Conservation (phyloP, 805 yeast species). For the Metschnikowia amazonensis region DNA sequence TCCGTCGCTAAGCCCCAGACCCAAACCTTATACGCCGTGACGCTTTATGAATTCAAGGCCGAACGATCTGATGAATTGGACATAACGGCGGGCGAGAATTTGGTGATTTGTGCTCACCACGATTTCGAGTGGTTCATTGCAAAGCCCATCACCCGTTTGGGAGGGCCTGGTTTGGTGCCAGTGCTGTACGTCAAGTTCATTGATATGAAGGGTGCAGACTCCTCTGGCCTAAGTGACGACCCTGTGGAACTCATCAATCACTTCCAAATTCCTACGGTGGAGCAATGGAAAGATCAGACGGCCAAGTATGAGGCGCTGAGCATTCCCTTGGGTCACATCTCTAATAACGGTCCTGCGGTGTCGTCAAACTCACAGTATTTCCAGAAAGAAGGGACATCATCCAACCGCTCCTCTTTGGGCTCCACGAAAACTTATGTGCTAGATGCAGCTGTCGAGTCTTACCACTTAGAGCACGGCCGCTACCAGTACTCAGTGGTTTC, state of each 20-base stretch:
- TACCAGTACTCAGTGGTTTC: constrained; percentile 83
- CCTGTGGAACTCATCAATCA: constrained; percentile 49
- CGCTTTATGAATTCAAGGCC: constrained; percentile 82
- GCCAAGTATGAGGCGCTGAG: constrained; percentile 91
- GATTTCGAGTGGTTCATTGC: constrained; percentile 98
- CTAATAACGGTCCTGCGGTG: constrained; percentile 27
- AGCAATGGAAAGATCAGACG: constrained; percentile 89
- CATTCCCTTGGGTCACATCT: constrained; percentile 59
- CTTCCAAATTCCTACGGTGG: constrained; percentile 84
- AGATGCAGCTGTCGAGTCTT: constrained; percentile 75
- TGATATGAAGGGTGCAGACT: constrained; percentile 54
- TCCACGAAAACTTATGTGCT: constrained; percentile 37
- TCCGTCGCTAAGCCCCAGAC: constrained; percentile 21
- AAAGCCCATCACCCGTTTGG: constrained; percentile 88
- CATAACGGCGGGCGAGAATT: constrained; percentile 79
- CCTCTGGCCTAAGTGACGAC: constrained; percentile 40
- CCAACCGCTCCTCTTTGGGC: constrained; percentile 31
- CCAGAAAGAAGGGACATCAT: constrained; percentile 20
- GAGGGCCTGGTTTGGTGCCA: constrained; percentile 97
- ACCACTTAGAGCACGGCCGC: constrained; percentile 76
- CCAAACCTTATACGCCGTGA: constrained; percentile 73
- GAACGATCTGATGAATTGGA: constrained; percentile 81
- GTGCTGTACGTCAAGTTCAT: constrained; percentile 83
- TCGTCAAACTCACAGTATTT: constrained; percentile 39
- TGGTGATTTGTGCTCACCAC: constrained; percentile 93